Evolutionary conservation across 345 rosid genomes (phyloP).

Genomic region (Hirschfeldia incana): DNA sequence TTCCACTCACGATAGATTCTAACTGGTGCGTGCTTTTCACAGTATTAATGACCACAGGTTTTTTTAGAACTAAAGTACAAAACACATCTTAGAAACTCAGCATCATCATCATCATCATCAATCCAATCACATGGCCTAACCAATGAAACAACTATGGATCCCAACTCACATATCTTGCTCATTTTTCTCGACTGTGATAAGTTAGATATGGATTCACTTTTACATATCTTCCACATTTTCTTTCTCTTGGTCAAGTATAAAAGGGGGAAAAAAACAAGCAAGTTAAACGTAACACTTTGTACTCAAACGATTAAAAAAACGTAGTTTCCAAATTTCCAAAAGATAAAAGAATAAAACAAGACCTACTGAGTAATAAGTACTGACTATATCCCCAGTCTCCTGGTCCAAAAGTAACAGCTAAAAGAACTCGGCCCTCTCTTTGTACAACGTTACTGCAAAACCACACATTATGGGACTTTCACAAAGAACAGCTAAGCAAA

Average conservation of each 20-base stretch:
- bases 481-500: conserved; percentile 24
- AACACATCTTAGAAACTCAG: too few species aligned
- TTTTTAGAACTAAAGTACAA: too few species aligned
- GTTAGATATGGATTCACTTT: not conserved
- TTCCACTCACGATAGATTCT: too few species aligned
- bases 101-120: too few species aligned
- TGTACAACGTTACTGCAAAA: conserved; percentile 33
- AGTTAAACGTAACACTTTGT: not conserved
- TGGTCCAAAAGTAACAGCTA: conserved; percentile 34
- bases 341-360: conserved; percentile 26
- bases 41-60: conserved; percentile 33
- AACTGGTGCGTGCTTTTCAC: too few species aligned
- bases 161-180: too few species aligned
- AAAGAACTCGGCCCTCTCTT: conserved; percentile 26
- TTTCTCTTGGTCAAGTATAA: not conserved
- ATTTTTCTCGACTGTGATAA: too few species aligned
- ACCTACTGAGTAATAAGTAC: conserved; percentile 15
- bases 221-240: not conserved
- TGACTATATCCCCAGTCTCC: not conserved
- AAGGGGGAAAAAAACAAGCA: not conserved
- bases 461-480: conserved; percentile 23
- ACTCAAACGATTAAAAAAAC: conserved; percentile 30
- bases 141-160: too few species aligned
- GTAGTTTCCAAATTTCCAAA: conserved; percentile 30
- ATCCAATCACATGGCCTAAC: too few species aligned